A percentile compares a stretch with the other conserved stretches of the same genome.
Evolutionary conservation across 768 basidiomycete genomes (phyloP).

Genomic region (Lactarius evosmus): DNA sequence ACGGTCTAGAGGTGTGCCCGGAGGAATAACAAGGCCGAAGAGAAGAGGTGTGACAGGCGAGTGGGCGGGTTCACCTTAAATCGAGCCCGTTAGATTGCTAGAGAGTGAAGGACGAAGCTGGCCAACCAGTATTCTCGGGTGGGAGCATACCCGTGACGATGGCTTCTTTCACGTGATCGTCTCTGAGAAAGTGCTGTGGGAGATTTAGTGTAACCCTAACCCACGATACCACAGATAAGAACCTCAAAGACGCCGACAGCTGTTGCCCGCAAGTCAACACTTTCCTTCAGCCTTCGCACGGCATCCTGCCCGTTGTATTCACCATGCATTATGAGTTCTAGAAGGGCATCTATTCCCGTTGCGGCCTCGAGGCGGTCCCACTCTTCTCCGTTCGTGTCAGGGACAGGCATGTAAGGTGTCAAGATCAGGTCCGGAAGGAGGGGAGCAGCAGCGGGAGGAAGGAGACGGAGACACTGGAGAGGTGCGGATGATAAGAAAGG

Average conservation of each 20-base stretch:
- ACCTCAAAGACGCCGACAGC: constrained; percentile 87
- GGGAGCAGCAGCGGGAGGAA: constrained; percentile 54
- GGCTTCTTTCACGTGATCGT: constrained; percentile 65
- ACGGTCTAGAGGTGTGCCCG: constrained; percentile 56
- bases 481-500: constrained; percentile 35
- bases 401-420: constrained; percentile 72
- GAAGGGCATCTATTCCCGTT: constrained; percentile 77
- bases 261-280: constrained; percentile 68
- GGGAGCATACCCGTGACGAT: constrained; percentile 73
- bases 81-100: constrained; percentile 14
- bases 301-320: constrained; percentile 73
- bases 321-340: constrained; percentile 81
- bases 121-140: constrained; percentile 42
- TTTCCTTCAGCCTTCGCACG: constrained; percentile 58
- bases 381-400: constrained; percentile 85
- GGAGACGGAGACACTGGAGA: constrained; percentile 50
- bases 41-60: constrained; percentile 64
- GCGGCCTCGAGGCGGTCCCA: constrained; percentile 84
- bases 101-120: constrained; percentile 32
- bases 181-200: constrained; percentile 67
- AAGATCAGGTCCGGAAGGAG: constrained; percentile 65
- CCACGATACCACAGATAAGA: not conserved
- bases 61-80: constrained; percentile 34
- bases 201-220: constrained; percentile 11
- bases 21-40: constrained; percentile 61